Conservation (phyloP, 2,329 filamentous ascomycete species). For the Ustilaginoidea virens region DNA sequence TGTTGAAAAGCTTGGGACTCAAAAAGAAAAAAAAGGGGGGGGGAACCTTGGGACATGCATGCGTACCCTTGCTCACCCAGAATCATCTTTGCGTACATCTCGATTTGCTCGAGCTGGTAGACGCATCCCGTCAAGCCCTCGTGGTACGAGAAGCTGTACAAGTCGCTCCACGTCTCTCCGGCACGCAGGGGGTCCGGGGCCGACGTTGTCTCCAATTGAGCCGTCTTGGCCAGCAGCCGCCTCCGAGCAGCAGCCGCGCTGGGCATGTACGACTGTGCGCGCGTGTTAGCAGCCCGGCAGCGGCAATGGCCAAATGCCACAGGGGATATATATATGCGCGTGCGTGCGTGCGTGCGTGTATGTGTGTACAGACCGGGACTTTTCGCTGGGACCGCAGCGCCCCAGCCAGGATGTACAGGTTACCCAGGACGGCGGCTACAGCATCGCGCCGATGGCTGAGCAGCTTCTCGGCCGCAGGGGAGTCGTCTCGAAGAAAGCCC, state of each 20-base stretch:
- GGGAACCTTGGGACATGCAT: too few relatives aligned
- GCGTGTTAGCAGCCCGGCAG: too few relatives aligned
- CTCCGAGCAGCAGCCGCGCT: slow-evolving; percentile 37
- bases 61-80: slow-evolving; percentile 37
- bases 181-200: slow-evolving; percentile 13
- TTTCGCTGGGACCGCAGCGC: slow-evolving; percentile 33
- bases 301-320: too few relatives aligned
- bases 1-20: too few relatives aligned
- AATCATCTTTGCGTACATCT: slow-evolving; percentile 41
- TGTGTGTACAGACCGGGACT: slow-evolving; percentile 28
- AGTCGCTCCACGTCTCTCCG: slow-evolving; percentile 36
- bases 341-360: too few relatives aligned
- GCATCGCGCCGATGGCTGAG: slow-evolving; percentile 38
- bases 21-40: too few relatives aligned
- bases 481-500: slow-evolving; percentile 32
- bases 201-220: slow-evolving; percentile 20
- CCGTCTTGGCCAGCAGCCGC: slow-evolving; percentile 33
- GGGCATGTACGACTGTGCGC: slow-evolving; percentile 36
- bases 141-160: slow-evolving; percentile 40
- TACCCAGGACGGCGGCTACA: slow-evolving; percentile 40
- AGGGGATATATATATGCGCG: too few relatives aligned
- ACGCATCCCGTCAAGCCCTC: slow-evolving; percentile 39
- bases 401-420: slow-evolving; percentile 41
- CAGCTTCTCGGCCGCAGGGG: slow-evolving; percentile 31
- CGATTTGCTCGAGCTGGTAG: slow-evolving; percentile 35